These are phyloP conservation scores for Cyclocybe cylindracea DNA, from an alignment of 768 basidiomycete genomes.

Conservation along the genomic window DNA sequence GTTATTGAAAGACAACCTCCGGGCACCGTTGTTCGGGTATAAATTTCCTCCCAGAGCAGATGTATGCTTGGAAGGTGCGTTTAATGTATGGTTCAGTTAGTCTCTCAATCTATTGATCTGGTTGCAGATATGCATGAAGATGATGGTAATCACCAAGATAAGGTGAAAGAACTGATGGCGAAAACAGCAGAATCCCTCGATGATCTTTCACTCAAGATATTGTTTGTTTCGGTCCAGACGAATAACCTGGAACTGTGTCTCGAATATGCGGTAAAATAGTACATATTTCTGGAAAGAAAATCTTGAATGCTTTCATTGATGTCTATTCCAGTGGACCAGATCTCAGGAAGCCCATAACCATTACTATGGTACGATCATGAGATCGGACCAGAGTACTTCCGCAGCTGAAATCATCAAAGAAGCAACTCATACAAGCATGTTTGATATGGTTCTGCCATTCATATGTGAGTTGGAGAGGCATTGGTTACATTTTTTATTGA, in stretches of 20 bases:
- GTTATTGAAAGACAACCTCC: constrained; percentile 14
- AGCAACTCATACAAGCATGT: too few species aligned
- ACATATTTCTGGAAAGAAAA: background rate
- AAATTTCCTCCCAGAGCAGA: constrained; percentile 16
- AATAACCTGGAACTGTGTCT: constrained; percentile 23
- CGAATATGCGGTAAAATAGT: constrained; percentile 8
- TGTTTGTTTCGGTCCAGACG: constrained; percentile 24
- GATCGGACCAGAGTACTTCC: too few species aligned
- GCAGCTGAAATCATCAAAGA: too few species aligned
- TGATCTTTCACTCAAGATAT: constrained; percentile 11
- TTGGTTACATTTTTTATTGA: too few species aligned
- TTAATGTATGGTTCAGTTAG: background rate
- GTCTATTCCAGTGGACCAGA: too few species aligned
- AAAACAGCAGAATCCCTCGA: constrained; percentile 19
- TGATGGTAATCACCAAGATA: constrained; percentile 4
- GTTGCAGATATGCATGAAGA: constrained; percentile 20
- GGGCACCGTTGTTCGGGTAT: constrained; percentile 10
- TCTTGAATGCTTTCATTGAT: too few species aligned
- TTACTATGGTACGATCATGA: too few species aligned
- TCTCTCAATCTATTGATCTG: background rate
- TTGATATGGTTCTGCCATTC: too few species aligned
- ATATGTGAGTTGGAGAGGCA: too few species aligned
- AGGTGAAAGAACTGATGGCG: constrained; percentile 13
- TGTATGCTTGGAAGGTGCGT: constrained; percentile 16
- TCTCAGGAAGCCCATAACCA: too few species aligned